Evolutionary conservation across 345 rosid genomes (phyloP).

Genomic region (Ailanthus altissimus): DNA sequence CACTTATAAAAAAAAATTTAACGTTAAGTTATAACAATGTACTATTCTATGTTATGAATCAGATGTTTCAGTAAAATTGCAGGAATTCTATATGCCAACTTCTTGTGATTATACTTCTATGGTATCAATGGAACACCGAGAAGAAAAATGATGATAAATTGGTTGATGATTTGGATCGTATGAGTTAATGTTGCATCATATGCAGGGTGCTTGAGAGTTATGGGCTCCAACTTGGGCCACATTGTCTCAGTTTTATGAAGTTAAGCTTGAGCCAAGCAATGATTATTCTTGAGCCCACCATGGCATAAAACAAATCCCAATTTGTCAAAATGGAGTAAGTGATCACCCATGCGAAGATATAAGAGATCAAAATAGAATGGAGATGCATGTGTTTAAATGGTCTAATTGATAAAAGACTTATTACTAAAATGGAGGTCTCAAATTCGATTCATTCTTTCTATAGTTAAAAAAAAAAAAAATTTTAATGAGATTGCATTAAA

Average conservation of each 20-base stretch:
- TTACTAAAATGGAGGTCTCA: too few relatives aligned
- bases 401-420: too few relatives aligned
- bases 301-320: not conserved
- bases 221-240: constrained; percentile 3
- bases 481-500: too few relatives aligned
- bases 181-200: too few relatives aligned
- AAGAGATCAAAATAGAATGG: too few relatives aligned
- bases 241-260: not conserved
- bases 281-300: not conserved
- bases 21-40: not conserved
- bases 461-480: too few relatives aligned
- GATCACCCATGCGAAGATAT: too few relatives aligned
- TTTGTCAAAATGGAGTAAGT: too few relatives aligned
- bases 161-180: too few relatives aligned
- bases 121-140: not conserved
- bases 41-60: too few relatives aligned
- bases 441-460: too few relatives aligned
- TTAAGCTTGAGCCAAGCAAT: not conserved
- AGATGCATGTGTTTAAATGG: too few relatives aligned
- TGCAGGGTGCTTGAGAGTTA: not conserved
- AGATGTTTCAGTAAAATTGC: not conserved
- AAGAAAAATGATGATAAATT: not conserved
- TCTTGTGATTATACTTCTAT: not conserved
- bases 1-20: not conserved
- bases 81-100: not conserved